These are phyloP conservation scores for Yamagishiella unicocca DNA, from an alignment of 139 green algal species.

Conservation along the genomic window DNA sequence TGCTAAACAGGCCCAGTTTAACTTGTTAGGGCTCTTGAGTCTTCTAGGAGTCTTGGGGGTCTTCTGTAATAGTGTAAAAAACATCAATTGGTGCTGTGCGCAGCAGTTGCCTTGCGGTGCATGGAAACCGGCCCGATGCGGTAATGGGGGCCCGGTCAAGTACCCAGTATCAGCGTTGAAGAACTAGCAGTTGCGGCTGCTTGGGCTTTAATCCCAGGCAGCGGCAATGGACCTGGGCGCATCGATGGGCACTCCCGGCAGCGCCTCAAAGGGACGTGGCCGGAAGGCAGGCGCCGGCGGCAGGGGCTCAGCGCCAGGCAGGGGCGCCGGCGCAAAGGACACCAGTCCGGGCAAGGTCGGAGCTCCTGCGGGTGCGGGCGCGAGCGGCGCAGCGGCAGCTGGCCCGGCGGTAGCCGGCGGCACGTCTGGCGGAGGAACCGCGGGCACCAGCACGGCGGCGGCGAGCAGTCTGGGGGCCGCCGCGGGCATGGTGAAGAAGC, in stretches of 20 bases:
- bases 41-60: too few relatives aligned
- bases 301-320: background rate
- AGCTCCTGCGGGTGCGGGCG: background rate
- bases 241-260: background rate
- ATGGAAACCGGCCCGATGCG: too few relatives aligned
- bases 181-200: background rate
- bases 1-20: too few relatives aligned
- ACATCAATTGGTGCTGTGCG: too few relatives aligned
- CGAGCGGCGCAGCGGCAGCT: background rate
- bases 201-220: background rate
- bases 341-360: background rate
- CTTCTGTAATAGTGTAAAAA: too few relatives aligned
- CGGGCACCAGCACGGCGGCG: background rate
- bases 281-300: background rate
- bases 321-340: background rate
- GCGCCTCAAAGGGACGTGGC: constrained; percentile 1
- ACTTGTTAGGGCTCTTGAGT: too few relatives aligned
- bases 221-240: background rate
- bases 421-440: background rate
- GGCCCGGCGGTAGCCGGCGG: background rate
- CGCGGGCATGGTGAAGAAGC: constrained; percentile 25
- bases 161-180: too few relatives aligned
- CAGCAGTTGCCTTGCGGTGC: too few relatives aligned
- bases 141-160: too few relatives aligned
- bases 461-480: background rate